Evolutionary conservation across 2,329 filamentous ascomycete genomes (phyloP).

Genomic region (Penicillium janthinellum): DNA sequence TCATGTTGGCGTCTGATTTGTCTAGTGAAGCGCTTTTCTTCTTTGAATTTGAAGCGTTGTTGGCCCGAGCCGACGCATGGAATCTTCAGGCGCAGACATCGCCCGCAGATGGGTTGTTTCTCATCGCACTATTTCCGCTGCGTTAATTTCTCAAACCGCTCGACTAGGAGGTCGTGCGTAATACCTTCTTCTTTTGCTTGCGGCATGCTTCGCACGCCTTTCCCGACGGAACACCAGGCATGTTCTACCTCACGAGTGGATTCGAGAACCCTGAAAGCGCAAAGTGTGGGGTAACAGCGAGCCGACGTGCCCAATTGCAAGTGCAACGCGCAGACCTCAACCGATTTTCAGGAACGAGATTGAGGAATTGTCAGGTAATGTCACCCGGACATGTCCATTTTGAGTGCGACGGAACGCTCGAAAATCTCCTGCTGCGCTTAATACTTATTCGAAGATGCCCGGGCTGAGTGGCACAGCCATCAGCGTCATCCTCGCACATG

Average conservation of each 20-base stretch:
- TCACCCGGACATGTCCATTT: not conserved
- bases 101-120: constrained; percentile 46
- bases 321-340: not conserved
- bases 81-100: constrained; percentile 51
- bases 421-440: not conserved
- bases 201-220: constrained; percentile 56
- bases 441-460: constrained; percentile 6
- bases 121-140: constrained; percentile 49
- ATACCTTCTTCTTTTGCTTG: constrained; percentile 58
- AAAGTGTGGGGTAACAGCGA: not conserved
- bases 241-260: constrained; percentile 24
- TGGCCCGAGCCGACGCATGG: constrained; percentile 51
- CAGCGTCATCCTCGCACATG: not conserved
- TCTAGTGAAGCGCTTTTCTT: constrained; percentile 29
- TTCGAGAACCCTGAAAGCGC: not conserved
- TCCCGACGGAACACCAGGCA: constrained; percentile 57
- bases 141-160: not conserved
- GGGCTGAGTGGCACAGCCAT: constrained; percentile 8
- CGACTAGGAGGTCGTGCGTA: not conserved
- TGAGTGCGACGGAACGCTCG: constrained; percentile 3
- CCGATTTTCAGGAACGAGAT: not conserved
- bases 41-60: constrained; percentile 54
- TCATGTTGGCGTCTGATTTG: not conserved
- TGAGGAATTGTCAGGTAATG: not conserved
- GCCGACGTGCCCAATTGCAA: not conserved